phyloP scores from a whole-genome alignment of 805 yeast species.

The Candida boleticola region DNA sequence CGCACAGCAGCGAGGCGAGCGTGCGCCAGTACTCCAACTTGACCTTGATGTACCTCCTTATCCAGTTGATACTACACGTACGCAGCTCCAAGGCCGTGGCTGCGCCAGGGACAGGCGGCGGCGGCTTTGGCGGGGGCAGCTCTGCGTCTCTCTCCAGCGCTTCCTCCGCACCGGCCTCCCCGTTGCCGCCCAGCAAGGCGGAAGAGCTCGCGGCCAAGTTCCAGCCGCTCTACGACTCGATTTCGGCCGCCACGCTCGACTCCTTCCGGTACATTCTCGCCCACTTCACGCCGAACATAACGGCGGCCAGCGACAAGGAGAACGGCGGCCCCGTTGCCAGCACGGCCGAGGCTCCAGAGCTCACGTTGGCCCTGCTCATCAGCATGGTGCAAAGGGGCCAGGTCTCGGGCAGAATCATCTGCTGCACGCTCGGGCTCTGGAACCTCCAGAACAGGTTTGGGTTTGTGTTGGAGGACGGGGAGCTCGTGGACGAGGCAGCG shows the following conservation, averaged over 20 bases:
- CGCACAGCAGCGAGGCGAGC: background rate
- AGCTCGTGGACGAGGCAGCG: conserved; percentile 4
- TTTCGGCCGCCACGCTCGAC: background rate
- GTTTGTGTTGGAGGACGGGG: conserved; percentile 10
- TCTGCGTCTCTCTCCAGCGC: background rate
- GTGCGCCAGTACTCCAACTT: conserved; percentile 1
- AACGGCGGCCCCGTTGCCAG: background rate
- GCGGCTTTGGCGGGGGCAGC: background rate
- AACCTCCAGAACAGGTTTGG: conserved; percentile 23
- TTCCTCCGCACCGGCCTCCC: background rate
- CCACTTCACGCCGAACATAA: background rate
- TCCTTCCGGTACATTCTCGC: background rate
- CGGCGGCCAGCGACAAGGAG: background rate
- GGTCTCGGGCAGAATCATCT: conserved; percentile 29
- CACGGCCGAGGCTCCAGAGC: background rate
- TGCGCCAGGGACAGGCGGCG: background rate
- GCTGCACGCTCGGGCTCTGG: conserved; percentile 37
- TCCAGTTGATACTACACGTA: background rate
- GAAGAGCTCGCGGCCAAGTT: background rate
- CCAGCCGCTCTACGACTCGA: background rate
- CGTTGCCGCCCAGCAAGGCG: background rate
- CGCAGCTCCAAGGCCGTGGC: background rate
- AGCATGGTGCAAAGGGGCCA: conserved; percentile 14
- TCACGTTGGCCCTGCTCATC: conserved; percentile 14
- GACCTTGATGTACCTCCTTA: background rate